A percentile compares a stretch with the other conserved stretches of the same genome.
These are phyloP conservation scores for Linum trigynum DNA, from an alignment of 345 rosid genomes.

Conservation along the genomic window DNA sequence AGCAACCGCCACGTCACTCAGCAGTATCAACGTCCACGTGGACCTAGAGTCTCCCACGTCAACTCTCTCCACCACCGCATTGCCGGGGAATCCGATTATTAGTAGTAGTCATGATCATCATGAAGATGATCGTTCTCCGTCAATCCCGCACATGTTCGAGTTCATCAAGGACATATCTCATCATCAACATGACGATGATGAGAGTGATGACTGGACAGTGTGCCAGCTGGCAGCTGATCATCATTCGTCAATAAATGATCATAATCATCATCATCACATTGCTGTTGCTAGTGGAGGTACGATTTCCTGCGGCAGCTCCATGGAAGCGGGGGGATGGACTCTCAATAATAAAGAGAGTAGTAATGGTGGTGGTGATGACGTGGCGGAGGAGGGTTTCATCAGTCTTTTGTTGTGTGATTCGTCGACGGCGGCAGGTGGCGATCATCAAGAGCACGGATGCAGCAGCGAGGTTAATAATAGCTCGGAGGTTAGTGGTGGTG, in stretches of 20 bases:
- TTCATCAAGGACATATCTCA: neutral
- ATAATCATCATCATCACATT: too few relatives aligned
- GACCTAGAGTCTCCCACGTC: too few relatives aligned
- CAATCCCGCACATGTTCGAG: too few relatives aligned
- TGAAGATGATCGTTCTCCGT: too few relatives aligned
- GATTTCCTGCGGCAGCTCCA: neutral
- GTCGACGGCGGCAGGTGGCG: neutral
- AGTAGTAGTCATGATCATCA: too few relatives aligned
- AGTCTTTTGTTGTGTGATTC: neutral
- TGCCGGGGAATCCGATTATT: too few relatives aligned
- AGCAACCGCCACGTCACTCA: neutral
- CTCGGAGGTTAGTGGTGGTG: neutral
- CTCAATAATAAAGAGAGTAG: neutral
- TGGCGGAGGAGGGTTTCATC: constrained; percentile 1
- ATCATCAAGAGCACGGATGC: too few relatives aligned
- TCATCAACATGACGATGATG: neutral
- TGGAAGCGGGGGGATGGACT: neutral
- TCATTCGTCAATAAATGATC: too few relatives aligned
- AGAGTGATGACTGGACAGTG: neutral
- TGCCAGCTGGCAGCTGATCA: neutral
- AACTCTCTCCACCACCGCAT: too few relatives aligned
- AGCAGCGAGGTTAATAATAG: neutral
- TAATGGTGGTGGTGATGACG: neutral
- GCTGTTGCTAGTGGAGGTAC: too few relatives aligned
- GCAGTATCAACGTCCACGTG: too few relatives aligned